These are phyloP conservation scores for Epichloe gansuensis DNA, from an alignment of 2,329 filamentous ascomycete genomes.

Conservation along the genomic window DNA sequence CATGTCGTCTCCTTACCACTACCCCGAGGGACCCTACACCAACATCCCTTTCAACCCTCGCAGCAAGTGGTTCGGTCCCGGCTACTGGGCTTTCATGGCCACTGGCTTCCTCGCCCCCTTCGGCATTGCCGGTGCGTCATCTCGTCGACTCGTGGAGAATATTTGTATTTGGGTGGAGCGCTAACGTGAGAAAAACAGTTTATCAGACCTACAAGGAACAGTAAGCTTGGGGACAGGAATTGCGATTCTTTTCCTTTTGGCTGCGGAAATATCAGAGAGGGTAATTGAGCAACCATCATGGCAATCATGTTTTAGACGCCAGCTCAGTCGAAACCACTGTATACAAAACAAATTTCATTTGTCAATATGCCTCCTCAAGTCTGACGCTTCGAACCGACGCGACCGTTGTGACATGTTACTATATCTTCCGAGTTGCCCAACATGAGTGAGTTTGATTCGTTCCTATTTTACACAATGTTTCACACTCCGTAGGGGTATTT, in stretches of 20 bases:
- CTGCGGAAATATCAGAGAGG: constrained; percentile 12
- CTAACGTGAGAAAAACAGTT: constrained; percentile 22
- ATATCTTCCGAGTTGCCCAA: background rate
- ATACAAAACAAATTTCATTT: constrained; percentile 14
- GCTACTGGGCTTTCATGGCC: constrained; percentile 65
- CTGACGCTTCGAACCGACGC: background rate
- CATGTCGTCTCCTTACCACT: constrained; percentile 89
- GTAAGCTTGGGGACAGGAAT: constrained; percentile 15
- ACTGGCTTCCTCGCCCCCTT: constrained; percentile 50
- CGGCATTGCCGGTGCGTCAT: constrained; percentile 46
- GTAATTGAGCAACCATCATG: constrained; percentile 16
- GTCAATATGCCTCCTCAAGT: constrained; percentile 1
- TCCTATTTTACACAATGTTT: background rate
- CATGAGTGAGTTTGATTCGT: background rate
- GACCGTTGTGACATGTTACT: background rate
- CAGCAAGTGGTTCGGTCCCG: constrained; percentile 69
- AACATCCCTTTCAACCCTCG: constrained; percentile 97
- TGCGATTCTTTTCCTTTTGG: constrained; percentile 7
- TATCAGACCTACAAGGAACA: constrained; percentile 33
- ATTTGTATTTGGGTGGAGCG: background rate
- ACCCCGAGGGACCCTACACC: constrained; percentile 86
- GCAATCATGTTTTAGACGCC: constrained; percentile 21
- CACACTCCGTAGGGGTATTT: background rate
- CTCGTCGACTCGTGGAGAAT: constrained; percentile 2
- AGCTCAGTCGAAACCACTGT: constrained; percentile 15